These are phyloP conservation scores for Vinca minor DNA, from an alignment of 257 asterid species.

Conservation along the genomic window DNA sequence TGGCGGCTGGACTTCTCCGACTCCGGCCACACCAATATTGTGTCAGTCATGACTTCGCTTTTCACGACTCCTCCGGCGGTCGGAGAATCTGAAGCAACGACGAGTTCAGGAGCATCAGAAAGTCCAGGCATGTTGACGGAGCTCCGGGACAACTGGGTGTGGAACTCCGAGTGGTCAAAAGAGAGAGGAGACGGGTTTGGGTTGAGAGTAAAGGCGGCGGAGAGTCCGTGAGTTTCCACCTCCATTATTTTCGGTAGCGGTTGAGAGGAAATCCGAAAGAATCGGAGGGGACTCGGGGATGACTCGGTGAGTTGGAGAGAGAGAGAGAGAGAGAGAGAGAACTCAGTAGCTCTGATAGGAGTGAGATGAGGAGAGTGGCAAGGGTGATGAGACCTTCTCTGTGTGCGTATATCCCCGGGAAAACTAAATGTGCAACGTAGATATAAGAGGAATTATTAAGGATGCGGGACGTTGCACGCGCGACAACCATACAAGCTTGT, in stretches of 20 bases:
- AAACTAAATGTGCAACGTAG: no score
- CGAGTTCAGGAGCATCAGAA: conserved; percentile 12
- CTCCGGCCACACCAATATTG: background rate
- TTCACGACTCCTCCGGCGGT: conserved; percentile 7
- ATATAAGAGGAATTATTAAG: no score
- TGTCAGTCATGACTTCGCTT: conserved; percentile 6
- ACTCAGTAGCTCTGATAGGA: no score
- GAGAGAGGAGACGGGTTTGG: conserved; percentile 20
- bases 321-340: background rate
- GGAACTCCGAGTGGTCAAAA: conserved; percentile 22
- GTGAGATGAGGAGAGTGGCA: background rate
- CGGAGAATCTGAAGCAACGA: conserved; percentile 15
- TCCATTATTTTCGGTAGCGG: conserved; percentile 37
- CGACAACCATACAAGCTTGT: no score
- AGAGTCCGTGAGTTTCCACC: conserved; percentile 42
- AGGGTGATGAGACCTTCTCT: background rate
- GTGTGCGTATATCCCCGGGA: background rate
- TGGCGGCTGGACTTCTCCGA: no score
- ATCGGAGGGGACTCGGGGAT: conserved; percentile 8
- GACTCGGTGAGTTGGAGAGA: background rate
- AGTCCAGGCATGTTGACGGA: conserved; percentile 6
- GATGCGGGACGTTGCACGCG: no score
- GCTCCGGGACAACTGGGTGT: conserved; percentile 9
- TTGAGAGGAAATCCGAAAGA: background rate
- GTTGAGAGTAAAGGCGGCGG: no score